These are phyloP conservation scores for Fusarium beomiforme DNA, from an alignment of 2,329 filamentous ascomycete genomes.

Conservation along the genomic window DNA sequence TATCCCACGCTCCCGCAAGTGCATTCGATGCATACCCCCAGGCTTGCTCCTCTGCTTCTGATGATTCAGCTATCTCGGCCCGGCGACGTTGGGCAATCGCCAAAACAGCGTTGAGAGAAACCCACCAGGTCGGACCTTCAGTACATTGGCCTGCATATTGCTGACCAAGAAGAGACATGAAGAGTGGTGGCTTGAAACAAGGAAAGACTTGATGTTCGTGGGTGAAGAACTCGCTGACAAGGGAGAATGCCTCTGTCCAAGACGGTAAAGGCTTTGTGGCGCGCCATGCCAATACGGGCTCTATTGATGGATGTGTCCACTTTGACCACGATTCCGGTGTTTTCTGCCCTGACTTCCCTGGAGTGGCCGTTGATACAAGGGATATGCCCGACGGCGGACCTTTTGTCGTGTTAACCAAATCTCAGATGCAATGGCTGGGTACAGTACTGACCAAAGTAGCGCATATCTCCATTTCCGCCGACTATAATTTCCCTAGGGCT, in stretches of 20 bases:
- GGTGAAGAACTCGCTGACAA: neutral
- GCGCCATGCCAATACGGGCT: neutral
- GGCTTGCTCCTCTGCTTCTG: neutral
- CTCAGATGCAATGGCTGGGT: too few species aligned
- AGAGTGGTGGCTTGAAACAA: neutral
- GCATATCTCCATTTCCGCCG: neutral
- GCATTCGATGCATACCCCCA: neutral
- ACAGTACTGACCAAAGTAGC: neutral
- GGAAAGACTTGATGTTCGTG: neutral
- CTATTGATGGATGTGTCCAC: neutral
- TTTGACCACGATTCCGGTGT: neutral
- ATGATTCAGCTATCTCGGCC: neutral
- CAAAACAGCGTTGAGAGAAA: neutral
- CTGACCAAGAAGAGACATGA: neutral
- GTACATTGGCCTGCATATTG: neutral
- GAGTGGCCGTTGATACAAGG: neutral
- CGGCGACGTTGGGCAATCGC: neutral
- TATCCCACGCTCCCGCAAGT: neutral
- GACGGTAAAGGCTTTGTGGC: neutral
- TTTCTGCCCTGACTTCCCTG: neutral
- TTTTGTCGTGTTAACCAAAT: neutral
- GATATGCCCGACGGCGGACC: neutral
- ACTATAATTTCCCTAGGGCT: neutral
- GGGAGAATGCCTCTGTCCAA: neutral
- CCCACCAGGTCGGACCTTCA: neutral